Base-by-base conservation (phyloP, 805 yeast genomes). In the Pichia deserticola region DNA sequence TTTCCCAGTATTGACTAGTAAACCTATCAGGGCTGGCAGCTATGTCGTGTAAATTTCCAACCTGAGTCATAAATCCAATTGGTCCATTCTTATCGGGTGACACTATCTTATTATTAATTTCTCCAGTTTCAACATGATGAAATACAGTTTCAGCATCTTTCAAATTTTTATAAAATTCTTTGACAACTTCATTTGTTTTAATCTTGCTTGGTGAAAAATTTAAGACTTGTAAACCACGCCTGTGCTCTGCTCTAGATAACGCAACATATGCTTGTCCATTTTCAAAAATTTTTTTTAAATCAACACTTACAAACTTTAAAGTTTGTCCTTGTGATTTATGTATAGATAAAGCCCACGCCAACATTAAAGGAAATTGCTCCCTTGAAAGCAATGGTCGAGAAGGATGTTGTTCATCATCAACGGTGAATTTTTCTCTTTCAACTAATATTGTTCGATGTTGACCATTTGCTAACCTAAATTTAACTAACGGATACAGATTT, bases 261-360 rank as follows among this genome's bases (percentile, higher is more conserved):
- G 98, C 99, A 33, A 93, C 99, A 62, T 93, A 93, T 0, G 96
- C 95, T 64, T 93, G 99, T 0, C 99, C 99, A 48, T 79, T 82
- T 61, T 90, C 98, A 66, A 92, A 92, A 1, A 86, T 81, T 49
- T 74, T 73, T 36, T 75, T 72, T 53, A 92, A 73, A 63, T 93
- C 95, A 6, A 92, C 96, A 54, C 76, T 76, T 5, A 87, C 89
- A 49, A 78, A 74, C 5, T 84, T 81, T 41, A 89, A 66, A 0
- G 98, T 86, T 66, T 92, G 90, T 1, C 99, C 99, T 64, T 92
- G 99, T 0, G 97, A 82, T 68, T 93, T 92, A 63, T 93, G 99
- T 42, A 93, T 90, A 0, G 97, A 89, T 41, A 93, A 67, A 0
- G 99, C 89, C 97, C 98, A 93, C 0, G 99, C 96, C n/a, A 90